These are phyloP conservation scores for Plenodomus biglobosus DNA, from an alignment of 2,329 filamentous ascomycete species.

Conservation along the genomic window DNA sequence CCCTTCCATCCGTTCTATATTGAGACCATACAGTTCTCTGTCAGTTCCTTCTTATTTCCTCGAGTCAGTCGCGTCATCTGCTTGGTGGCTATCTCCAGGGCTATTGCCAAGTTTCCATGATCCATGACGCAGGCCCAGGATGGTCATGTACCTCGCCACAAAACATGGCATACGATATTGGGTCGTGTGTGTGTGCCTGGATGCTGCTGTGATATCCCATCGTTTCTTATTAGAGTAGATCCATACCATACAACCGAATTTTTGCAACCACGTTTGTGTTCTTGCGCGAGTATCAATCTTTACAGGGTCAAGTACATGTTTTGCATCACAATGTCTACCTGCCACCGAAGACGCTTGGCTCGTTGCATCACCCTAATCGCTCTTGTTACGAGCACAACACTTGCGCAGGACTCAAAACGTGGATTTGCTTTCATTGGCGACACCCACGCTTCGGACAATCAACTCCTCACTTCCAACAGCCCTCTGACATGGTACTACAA, in stretches of 20 bases:
- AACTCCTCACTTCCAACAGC: slow-evolving; percentile 62
- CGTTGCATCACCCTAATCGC: slow-evolving; percentile 4
- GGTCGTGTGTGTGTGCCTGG: slow-evolving; percentile 10
- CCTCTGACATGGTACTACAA: slow-evolving; percentile 86
- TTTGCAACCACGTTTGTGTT: neutral
- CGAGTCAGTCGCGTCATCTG: slow-evolving; percentile 10
- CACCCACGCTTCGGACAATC: slow-evolving; percentile 58
- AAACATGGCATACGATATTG: slow-evolving; percentile 11
- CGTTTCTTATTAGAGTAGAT: neutral
- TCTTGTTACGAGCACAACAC: slow-evolving; percentile 9
- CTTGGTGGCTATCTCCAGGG: slow-evolving; percentile 7
- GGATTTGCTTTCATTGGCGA: slow-evolving; percentile 71
- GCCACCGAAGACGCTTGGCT: neutral
- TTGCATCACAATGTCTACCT: neutral
- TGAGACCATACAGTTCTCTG: no score
- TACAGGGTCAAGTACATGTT: neutral
- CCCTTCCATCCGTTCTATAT: no score
- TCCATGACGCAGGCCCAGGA: slow-evolving; percentile 40
- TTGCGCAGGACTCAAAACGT: slow-evolving; percentile 61
- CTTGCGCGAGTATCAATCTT: neutral
- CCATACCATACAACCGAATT: neutral
- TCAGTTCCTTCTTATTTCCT: neutral
- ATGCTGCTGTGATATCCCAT: slow-evolving; percentile 3
- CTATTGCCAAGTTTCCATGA: slow-evolving; percentile 31
- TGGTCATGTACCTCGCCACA: slow-evolving; percentile 25